These are phyloP conservation scores for Gonapodya prolifera DNA, from an alignment of 192 early-diverging fungal genomes.

Conservation along the genomic window DNA sequence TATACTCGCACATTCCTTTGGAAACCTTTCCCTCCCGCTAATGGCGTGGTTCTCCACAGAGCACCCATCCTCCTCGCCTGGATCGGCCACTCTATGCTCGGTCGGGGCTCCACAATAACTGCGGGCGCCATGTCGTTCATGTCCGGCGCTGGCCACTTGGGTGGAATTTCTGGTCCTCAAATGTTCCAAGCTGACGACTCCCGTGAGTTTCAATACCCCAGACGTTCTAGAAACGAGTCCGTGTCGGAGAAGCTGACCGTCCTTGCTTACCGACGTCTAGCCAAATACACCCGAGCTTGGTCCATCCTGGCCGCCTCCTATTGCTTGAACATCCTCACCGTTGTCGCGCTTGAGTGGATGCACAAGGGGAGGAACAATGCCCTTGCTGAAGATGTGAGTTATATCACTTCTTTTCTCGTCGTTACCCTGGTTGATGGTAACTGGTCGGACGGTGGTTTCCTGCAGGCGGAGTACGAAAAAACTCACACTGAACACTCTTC, in stretches of 20 bases:
- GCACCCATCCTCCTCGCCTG: background rate
- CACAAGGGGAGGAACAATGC: background rate
- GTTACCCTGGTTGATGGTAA: too few relatives aligned
- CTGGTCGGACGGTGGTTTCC: too few relatives aligned
- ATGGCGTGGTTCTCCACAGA: too few relatives aligned
- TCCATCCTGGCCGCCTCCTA: background rate
- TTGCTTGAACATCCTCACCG: background rate
- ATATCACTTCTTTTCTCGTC: too few relatives aligned
- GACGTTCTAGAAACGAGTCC: background rate
- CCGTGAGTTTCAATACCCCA: background rate
- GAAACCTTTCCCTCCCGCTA: background rate
- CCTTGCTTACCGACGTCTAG: background rate
- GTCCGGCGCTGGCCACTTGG: background rate
- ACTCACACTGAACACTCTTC: too few relatives aligned
- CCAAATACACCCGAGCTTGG: background rate
- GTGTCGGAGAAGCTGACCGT: too few relatives aligned
- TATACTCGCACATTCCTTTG: background rate
- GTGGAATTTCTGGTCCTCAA: background rate
- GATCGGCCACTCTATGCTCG: background rate
- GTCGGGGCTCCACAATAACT: background rate
- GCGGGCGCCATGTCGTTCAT: background rate
- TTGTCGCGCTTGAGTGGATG: background rate
- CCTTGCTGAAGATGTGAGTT: background rate
- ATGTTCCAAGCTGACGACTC: background rate
- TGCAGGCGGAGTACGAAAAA: too few relatives aligned